Evolutionary conservation across 208 protist species (phyloP), one percentile per base, ranked within the genome.

Genomic region (Trypanosoma mega): DNA sequence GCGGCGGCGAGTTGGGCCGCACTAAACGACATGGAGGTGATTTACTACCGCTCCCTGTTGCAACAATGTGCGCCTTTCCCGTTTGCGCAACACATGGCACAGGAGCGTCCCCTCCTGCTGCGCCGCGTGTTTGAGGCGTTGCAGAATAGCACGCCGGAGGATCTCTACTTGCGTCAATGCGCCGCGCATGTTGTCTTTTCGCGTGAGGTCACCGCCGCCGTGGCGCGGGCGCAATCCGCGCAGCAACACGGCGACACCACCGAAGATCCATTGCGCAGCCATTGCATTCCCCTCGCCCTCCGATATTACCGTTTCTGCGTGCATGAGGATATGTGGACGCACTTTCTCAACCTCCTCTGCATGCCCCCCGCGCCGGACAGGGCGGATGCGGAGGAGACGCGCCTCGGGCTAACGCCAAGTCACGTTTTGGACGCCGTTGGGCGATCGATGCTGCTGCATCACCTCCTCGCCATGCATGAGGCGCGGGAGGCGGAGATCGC

Each of bases 371-470:
- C 84, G 49, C 81, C 82, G 1, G 59, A 53, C 18, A 66, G 61
- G 12, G 75, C 53, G 18, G 29, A 69, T 63, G 72, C 54, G 3
- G 67, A 72, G 23, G 74, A 77, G 61, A 63, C 85, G n/a, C n/a
- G n/a, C n/a, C n/a, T n/a, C 21, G 82, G 77, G 0, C 69, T 87
- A 16, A 90, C 78, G 11, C 86, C 86, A 14, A 81, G 75, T 43
- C 68, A 93, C 73, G 74, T 93, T 23, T 66, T 90, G 41, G 87
- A 93, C 56, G 87, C 87, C 20, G 73, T 93, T 27, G 87, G 83
- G n/a, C 80, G 87, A 27, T 86, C 81, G 43, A 89, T 93, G 76
- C 45, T 93, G 72, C 76, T 93, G 49, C 87, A 93, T 57, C 87
- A 93, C 61, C 68, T 93, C 34, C 59, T 89, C 24, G 39, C 76